Conservation (phyloP, 2,329 filamentous ascomycete genomes). For the Akanthomyces dipterigenus region DNA sequence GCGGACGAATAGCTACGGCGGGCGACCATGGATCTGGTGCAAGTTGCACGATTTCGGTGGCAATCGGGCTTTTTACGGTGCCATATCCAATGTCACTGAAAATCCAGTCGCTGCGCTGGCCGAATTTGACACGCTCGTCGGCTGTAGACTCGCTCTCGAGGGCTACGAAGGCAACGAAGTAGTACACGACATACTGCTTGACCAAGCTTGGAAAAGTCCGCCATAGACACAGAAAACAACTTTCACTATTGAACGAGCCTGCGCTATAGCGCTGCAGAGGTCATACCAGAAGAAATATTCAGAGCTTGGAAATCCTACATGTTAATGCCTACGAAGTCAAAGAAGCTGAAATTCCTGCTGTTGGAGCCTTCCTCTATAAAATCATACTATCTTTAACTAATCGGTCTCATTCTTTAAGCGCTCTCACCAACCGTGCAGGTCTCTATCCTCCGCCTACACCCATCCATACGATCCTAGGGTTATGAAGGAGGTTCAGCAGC, state of each 20-base stretch:
- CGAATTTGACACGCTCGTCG: conserved; percentile 29
- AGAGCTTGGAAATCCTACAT: conserved; percentile 2
- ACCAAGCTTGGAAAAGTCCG: conserved; percentile 39
- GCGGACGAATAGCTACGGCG: conserved; percentile 41
- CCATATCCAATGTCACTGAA: conserved; percentile 40
- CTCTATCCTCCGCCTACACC: background rate
- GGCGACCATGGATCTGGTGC: conserved; percentile 49
- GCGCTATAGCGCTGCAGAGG: conserved; percentile 29
- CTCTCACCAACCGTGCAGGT: background rate
- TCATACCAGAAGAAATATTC: background rate
- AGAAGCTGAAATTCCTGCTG: background rate
- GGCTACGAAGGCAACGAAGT: conserved; percentile 45
- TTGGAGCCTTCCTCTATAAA: background rate
- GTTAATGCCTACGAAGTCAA: background rate
- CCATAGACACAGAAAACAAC: conserved; percentile 38
- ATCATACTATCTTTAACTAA: background rate
- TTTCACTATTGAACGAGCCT: conserved; percentile 38
- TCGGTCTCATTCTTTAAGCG: no score
- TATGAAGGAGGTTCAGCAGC: background rate
- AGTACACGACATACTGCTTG: conserved; percentile 42
- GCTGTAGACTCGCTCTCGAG: background rate
- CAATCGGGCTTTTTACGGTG: conserved; percentile 43
- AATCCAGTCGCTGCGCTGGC: conserved; percentile 39
- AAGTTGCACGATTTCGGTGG: conserved; percentile 44
- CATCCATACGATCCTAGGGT: background rate